These are phyloP conservation scores for Apiotrichum gamsii DNA, from an alignment of 1,284 basidiomycete genomes.

Conservation along the genomic window DNA sequence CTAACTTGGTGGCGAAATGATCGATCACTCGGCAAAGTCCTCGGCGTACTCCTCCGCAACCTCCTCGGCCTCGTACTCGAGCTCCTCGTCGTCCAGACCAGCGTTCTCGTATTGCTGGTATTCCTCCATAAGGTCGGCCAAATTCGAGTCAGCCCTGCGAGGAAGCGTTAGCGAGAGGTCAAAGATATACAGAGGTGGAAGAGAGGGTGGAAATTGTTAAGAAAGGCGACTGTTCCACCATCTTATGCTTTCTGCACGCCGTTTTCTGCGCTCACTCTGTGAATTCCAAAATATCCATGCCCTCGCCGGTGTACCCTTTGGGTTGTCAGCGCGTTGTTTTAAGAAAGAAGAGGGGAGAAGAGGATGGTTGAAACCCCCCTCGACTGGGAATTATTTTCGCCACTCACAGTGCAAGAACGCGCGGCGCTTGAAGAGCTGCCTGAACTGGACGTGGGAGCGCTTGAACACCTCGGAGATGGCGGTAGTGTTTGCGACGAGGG, in stretches of 20 bases:
- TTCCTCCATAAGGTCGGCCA: constrained; percentile 43
- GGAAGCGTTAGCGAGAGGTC: constrained; percentile 3
- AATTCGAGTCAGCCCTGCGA: too few relatives aligned
- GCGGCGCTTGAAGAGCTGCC: constrained; percentile 39
- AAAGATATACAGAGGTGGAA: too few relatives aligned
- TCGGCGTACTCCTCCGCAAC: constrained; percentile 15
- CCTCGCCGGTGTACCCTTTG: constrained; percentile 73
- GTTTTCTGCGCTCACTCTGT: too few relatives aligned
- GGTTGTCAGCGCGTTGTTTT: constrained; percentile 50
- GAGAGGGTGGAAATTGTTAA: too few relatives aligned
- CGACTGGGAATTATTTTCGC: background rate
- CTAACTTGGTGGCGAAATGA: too few relatives aligned
- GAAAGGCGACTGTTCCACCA: too few relatives aligned
- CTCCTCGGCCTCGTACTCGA: constrained; percentile 25
- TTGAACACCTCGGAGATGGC: constrained; percentile 78
- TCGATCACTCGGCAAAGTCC: constrained; percentile 14
- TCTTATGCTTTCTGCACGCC: too few relatives aligned
- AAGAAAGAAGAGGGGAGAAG: background rate
- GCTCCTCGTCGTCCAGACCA: constrained; percentile 29
- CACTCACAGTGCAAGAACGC: background rate
- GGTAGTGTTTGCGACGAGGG: constrained; percentile 76
- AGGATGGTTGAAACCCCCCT: too few relatives aligned
- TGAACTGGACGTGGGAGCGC: constrained; percentile 71
- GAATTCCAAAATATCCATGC: constrained; percentile 54
- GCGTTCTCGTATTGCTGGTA: constrained; percentile 36